Evolutionary conservation across 495 filamentous ascomycete genomes (phyloP), one percentile per base, ranked within the genome.

Genomic region (Geoglossum glabrum): DNA sequence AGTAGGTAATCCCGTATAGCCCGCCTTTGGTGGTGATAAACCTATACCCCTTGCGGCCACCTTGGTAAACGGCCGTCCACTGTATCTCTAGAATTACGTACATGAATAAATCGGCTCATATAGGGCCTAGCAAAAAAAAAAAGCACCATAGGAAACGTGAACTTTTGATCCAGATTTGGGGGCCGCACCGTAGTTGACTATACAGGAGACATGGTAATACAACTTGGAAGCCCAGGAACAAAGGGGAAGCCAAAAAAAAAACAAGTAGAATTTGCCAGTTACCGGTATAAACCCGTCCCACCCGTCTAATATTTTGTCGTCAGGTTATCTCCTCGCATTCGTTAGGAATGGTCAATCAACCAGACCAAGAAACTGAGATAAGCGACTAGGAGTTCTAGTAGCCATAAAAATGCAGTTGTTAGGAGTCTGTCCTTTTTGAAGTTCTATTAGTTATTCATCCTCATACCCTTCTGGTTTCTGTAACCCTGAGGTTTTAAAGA

Each of bases 401-500:
- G 30, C 11, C 2, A 7, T n/a, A 21, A n/a, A 3, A 9, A 57
- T n/a, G 26, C 21, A 46, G 30, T 31, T 43, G 40, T 57, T 8
- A 43, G 19, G 74, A 84, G 64, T 83, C 75, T 61, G 77, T 65
- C 68, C n/a, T n/a, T n/a, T n/a, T n/a, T 87, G 73, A 47, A 81
- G 74, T 63, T 21, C 3, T 13, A 19, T 21, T 45, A 45, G 4
- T 21, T 45, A 1, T 10, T 45, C 40, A 5, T 19, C 40, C 40
- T 93, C 78, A 68, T 83, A 92, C 33, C 90, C 90, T 52, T 82
- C 76, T 17, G 92, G 92, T 71, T 87, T 89, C 56, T 81, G 69
- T 61, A 90, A 69, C 28, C 81, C 73, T 68, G 87, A 90, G 63
- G 90, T 69, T 15, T 94, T 80, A 66, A 85, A 98, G 73, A 76